A percentile compares a stretch with the other conserved stretches of the same genome.
These are phyloP conservation scores for Phytopythium ostracodes DNA, from an alignment of 352 stramenopile genomes.

Conservation along the genomic window DNA sequence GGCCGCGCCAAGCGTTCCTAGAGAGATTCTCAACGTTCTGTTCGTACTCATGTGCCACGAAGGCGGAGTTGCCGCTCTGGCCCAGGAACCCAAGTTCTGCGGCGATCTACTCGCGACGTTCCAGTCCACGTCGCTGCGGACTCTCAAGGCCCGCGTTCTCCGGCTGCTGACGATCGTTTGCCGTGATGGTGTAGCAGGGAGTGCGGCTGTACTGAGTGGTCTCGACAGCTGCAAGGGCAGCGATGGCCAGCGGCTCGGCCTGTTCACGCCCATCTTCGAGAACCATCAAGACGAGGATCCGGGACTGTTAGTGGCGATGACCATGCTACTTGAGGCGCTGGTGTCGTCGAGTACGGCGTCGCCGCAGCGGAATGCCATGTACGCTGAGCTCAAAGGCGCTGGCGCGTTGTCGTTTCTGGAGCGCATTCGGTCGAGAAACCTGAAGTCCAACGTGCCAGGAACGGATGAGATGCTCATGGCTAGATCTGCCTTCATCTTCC, in stretches of 20 bases:
- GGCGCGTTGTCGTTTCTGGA: background rate
- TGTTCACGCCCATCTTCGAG: background rate
- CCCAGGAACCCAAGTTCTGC: conserved; percentile 27
- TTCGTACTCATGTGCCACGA: conserved; percentile 39
- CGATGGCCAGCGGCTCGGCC: background rate
- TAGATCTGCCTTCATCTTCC: background rate
- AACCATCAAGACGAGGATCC: background rate
- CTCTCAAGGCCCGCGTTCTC: conserved; percentile 27
- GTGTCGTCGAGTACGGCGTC: background rate
- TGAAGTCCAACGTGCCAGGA: background rate
- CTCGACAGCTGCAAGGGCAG: background rate
- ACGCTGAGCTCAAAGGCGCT: background rate
- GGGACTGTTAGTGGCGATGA: background rate
- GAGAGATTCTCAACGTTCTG: conserved; percentile 44
- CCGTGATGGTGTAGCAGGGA: background rate
- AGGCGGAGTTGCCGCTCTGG: conserved; percentile 25
- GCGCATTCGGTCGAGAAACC: background rate
- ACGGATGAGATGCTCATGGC: background rate
- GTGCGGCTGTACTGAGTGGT: background rate
- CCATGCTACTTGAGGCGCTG: background rate
- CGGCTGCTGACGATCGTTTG: conserved; percentile 1
- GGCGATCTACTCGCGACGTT: conserved; percentile 23
- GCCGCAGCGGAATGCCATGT: background rate
- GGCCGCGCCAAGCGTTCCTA: conserved; percentile 17
- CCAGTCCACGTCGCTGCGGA: conserved; percentile 13